Conservation (phyloP, 257 asterid genomes). For the Oldenlandia corymbosa region DNA sequence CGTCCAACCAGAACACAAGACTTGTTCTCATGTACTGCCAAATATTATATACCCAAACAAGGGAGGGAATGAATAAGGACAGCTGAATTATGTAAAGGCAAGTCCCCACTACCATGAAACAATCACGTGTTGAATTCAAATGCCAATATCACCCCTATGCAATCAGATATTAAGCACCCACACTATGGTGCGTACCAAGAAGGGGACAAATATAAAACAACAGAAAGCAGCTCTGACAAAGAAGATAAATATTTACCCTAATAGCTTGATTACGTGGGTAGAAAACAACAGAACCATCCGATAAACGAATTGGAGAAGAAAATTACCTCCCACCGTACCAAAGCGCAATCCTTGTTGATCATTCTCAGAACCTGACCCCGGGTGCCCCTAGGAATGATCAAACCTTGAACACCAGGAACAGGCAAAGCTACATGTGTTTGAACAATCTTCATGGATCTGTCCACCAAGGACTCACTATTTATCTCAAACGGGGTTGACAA, state of each 20-base stretch:
- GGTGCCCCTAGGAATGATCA: conserved; percentile 69
- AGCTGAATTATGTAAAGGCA: neutral
- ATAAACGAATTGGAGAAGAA: conserved; percentile 5
- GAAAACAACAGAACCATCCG: no score
- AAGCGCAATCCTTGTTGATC: conserved; percentile 53
- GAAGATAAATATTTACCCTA: neutral
- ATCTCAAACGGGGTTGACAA: conserved; percentile 74
- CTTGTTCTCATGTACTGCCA: neutral
- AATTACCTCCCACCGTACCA: conserved; percentile 95
- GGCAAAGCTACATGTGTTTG: conserved; percentile 43
- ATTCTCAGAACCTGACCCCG: conserved; percentile 76
- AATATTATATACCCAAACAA: neutral
- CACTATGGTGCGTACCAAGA: neutral
- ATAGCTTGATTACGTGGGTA: no score
- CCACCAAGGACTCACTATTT: conserved; percentile 42
- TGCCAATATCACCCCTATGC: neutral
- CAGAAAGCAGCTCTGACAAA: neutral
- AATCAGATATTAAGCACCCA: neutral
- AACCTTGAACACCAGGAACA: conserved; percentile 71
- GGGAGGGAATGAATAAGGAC: neutral
- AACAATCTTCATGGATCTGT: conserved; percentile 47
- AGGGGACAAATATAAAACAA: no score
- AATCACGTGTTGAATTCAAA: neutral
- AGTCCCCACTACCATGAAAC: neutral
- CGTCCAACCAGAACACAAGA: neutral